These are phyloP conservation scores for Trypanosomatidae sp. DNA, from an alignment of 208 protist genomes.

Conservation along the genomic window DNA sequence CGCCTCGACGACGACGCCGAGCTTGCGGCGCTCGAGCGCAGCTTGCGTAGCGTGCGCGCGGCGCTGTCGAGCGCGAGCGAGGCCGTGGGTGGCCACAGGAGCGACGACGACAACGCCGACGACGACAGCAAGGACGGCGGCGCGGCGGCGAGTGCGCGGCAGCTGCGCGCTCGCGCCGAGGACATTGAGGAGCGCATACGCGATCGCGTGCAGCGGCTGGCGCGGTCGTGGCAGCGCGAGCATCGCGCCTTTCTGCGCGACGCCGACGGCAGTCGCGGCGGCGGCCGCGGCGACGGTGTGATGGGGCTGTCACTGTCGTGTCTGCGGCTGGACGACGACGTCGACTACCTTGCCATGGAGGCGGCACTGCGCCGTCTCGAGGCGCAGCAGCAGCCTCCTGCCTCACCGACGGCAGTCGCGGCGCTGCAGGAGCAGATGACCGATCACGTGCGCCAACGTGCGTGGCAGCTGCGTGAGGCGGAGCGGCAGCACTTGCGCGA, in stretches of 20 bases:
- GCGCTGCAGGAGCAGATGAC: constrained; percentile 31
- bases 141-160: constrained; percentile 24
- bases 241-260: constrained; percentile 1
- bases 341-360: constrained; percentile 13
- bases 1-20: constrained; percentile 36
- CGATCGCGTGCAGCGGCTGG: constrained; percentile 18
- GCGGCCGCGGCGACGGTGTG: neutral
- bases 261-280: no score
- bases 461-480: constrained; percentile 26
- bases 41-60: constrained; percentile 33
- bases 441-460: constrained; percentile 38
- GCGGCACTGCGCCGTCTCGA: neutral
- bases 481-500: constrained; percentile 51
- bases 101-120: neutral
- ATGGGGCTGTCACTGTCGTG: constrained; percentile 9
- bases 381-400: neutral
- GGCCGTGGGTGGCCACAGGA: neutral
- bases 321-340: constrained; percentile 26
- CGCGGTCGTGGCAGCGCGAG: neutral
- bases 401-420: neutral
- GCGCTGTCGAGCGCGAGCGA: neutral
- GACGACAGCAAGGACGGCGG: no score
- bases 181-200: constrained; percentile 24
- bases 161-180: constrained; percentile 18
- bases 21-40: constrained; percentile 59